Evolutionary conservation across 2,329 filamentous ascomycete genomes (phyloP), one percentile per base, ranked within the genome.

Genomic region (Sarocladium kiliense): DNA sequence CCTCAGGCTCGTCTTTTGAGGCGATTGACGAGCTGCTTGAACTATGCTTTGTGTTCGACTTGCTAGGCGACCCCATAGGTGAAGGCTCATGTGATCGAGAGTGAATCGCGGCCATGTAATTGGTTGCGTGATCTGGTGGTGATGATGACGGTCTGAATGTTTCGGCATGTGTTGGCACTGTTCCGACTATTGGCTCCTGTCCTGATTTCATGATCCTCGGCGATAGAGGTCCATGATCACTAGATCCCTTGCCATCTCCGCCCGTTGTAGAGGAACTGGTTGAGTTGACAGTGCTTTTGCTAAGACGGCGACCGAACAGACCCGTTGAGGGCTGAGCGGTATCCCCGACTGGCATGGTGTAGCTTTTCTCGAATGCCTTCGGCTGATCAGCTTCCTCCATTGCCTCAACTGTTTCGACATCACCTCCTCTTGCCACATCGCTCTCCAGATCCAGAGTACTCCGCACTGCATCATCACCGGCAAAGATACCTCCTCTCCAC

Each of bases 401-500:
- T 11, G 69, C 70, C 21, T 73, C 70, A n/a, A 74, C 68, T n/a
- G 77, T 74, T 21, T 77, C 75, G 2, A 77, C 71, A 49, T 80
- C 72, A 14, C 77, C 77, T 21, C 74, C 65, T 51, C 77, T 71
- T 21, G 63, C 62, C 1, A 57, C 60, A n/a, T 59, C 54, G 5
- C 56, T 59, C 39, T 62, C 62, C 6, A 57, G 56, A 50, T 61
- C 56, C 9, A 60, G 57, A 7, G 62, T 30, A 2, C 62, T 54
- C 30, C 64, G 68, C 2, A 78, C 73, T 1, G 70, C 73, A 58
- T 79, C 74, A 47, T 84, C 81, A 26, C 78, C 77, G 30, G 80
- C 77, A 65, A 84, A 99, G 19, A 97, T 88, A 0, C 94, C 94
- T 11, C 93, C 94, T 62, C 94, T 82, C 78, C 90, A 91, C 19